phyloP scores from a whole-genome alignment of 2,329 filamentous ascomycete genomes.

The Ophiostoma himal-ulmi region DNA sequence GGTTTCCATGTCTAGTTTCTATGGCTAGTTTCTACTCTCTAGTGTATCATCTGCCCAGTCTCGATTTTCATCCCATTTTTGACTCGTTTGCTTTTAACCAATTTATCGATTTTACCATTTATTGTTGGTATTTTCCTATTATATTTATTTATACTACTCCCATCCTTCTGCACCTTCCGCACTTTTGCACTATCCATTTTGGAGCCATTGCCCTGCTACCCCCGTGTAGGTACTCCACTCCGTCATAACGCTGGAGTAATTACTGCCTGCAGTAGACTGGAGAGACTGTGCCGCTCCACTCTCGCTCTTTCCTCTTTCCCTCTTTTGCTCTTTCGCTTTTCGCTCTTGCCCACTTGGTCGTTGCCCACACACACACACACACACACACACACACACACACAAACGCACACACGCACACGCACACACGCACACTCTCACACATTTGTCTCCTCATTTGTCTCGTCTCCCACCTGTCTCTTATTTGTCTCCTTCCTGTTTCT shows the following conservation, averaged over 20 bases:
- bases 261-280: not conserved
- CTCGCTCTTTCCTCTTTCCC: not conserved
- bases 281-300: not conserved
- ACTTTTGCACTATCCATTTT: not conserved
- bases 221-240: not conserved
- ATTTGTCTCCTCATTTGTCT: not conserved
- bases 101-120: slow-evolving; percentile 10
- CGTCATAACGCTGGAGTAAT: not conserved
- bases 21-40: not conserved
- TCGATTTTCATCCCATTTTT: not conserved
- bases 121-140: not conserved
- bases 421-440: not conserved
- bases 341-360: not conserved
- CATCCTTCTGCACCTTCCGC: no score
- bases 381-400: not conserved
- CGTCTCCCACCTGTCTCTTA: not conserved
- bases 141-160: not conserved
- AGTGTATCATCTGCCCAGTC: no score
- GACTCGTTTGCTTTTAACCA: not conserved
- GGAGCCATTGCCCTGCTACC: not conserved
- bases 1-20: not conserved
- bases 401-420: no score
- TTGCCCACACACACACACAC: slow-evolving; percentile 5
- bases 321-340: not conserved
- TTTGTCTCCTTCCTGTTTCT: not conserved